Evolutionary conservation across 2,329 filamentous ascomycete genomes (phyloP).

Genomic region (Xylaria sp.): DNA sequence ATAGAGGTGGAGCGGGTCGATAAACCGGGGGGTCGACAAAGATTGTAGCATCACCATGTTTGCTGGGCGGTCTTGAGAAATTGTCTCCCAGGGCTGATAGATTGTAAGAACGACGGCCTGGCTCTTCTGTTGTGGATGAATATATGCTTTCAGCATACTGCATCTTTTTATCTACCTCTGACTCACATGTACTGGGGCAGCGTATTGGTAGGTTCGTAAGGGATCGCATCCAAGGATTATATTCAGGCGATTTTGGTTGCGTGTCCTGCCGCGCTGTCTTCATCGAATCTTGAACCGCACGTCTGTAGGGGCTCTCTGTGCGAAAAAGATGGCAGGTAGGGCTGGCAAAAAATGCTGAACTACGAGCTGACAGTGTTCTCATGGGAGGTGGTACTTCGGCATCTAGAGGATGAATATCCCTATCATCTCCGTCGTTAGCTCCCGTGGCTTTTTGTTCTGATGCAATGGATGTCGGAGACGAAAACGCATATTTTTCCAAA

Average conservation of each 20-base stretch:
- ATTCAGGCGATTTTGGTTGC: conserved; percentile 32
- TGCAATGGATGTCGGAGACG: conserved; percentile 6
- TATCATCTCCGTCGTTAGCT: neutral
- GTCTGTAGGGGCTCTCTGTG: conserved; percentile 58
- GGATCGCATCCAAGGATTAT: conserved; percentile 44
- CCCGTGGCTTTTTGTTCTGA: conserved; percentile 28
- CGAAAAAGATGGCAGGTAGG: conserved; percentile 55
- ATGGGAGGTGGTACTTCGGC: conserved; percentile 22
- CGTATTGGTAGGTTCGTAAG: conserved; percentile 46
- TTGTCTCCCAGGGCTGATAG: conserved; percentile 16
- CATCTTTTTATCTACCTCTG: conserved; percentile 42
- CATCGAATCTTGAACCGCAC: conserved; percentile 52
- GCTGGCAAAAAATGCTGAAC: conserved; percentile 56
- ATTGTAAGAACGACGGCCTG: conserved; percentile 9
- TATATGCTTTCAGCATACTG: conserved; percentile 55
- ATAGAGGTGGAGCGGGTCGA: conserved; percentile 24
- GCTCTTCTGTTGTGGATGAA: conserved; percentile 41
- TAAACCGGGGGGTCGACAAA: conserved; percentile 40
- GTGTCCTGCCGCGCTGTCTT: conserved; percentile 38
- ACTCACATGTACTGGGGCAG: conserved; percentile 43
- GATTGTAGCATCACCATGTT: conserved; percentile 39
- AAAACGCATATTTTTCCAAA: neutral
- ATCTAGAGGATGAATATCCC: conserved; percentile 1
- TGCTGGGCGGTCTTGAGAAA: conserved; percentile 21
- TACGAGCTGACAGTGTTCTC: conserved; percentile 44